Evolutionary conservation across 139 green algal genomes (phyloP).

Genomic region (Chlorella ohadii): DNA sequence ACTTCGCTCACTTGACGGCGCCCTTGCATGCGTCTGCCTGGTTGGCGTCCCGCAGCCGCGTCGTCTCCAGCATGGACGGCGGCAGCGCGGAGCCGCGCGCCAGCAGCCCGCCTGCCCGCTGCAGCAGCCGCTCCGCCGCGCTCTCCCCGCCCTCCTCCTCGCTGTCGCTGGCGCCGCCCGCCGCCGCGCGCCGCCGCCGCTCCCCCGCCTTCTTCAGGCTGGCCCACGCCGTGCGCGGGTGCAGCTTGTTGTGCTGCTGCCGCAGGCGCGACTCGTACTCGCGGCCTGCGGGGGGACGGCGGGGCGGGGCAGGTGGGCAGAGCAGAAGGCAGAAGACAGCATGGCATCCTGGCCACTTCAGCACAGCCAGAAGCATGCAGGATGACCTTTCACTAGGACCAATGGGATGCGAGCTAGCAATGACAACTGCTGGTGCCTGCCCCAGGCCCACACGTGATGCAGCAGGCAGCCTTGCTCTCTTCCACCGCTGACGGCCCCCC

Average conservation of each 20-base stretch:
- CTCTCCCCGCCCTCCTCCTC: conserved; percentile 33
- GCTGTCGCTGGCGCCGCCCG: conserved; percentile 29
- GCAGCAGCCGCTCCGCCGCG: conserved; percentile 35
- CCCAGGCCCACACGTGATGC: too few relatives aligned
- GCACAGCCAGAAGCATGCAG: too few relatives aligned
- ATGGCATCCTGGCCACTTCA: too few relatives aligned
- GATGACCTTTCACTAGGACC: too few relatives aligned
- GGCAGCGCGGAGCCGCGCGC: conserved; percentile 41
- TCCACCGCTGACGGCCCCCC: too few relatives aligned
- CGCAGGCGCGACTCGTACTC: conserved; percentile 81
- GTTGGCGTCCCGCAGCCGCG: conserved; percentile 85
- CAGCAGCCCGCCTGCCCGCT: conserved; percentile 48
- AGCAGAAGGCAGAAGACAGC: neutral
- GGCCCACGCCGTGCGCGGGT: conserved; percentile 79
- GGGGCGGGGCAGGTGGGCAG: neutral
- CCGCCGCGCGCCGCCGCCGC: neutral
- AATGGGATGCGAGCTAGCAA: too few relatives aligned
- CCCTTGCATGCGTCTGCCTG: conserved; percentile 57
- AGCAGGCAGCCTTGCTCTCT: too few relatives aligned
- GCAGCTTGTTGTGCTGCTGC: conserved; percentile 71
- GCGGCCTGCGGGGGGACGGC: conserved; percentile 51
- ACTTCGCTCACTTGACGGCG: conserved; percentile 43
- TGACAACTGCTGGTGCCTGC: too few relatives aligned
- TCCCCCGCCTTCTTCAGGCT: conserved; percentile 28
- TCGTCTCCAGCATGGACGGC: conserved; percentile 69